Conservation (phyloP, 2,329 filamentous ascomycete species). For the Aspergillus proliferans region DNA sequence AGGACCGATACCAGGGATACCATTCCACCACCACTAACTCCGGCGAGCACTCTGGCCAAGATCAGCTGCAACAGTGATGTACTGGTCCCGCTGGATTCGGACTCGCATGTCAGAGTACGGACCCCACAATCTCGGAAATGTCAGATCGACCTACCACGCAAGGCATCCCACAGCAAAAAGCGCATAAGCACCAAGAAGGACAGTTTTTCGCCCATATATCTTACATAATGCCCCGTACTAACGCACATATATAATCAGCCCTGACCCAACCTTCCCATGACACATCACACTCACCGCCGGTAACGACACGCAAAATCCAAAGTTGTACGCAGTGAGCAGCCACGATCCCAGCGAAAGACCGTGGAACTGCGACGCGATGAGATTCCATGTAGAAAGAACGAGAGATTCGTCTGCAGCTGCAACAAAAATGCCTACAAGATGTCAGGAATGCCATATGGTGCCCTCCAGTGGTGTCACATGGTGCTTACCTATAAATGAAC, state of each 20-base stretch:
- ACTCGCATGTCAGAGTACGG: background rate
- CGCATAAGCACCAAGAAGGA: background rate
- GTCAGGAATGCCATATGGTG: too few relatives aligned
- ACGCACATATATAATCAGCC: too few relatives aligned
- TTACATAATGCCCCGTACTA: background rate
- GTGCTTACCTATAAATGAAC: too few relatives aligned
- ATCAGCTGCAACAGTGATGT: background rate
- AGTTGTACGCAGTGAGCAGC: conserved; percentile 38
- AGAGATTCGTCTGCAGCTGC: conserved; percentile 55
- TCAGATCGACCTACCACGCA: background rate
- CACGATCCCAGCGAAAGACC: conserved; percentile 35
- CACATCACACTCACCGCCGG: conserved; percentile 14
- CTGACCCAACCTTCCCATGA: background rate
- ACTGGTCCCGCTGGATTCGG: background rate
- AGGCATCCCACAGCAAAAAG: background rate
- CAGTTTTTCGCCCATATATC: background rate
- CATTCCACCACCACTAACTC: background rate
- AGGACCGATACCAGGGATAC: background rate
- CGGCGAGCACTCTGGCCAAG: background rate
- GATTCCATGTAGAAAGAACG: conserved; percentile 57
- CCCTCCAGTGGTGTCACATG: too few relatives aligned
- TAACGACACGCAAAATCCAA: conserved; percentile 35
- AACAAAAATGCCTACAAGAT: conserved; percentile 49
- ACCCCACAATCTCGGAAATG: background rate
- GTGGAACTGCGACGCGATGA: conserved; percentile 41